A percentile compares a stretch with the other conserved stretches of the same genome.
phyloP scores from a whole-genome alignment of 805 yeast genomes.

The Myxozyma geophila region DNA sequence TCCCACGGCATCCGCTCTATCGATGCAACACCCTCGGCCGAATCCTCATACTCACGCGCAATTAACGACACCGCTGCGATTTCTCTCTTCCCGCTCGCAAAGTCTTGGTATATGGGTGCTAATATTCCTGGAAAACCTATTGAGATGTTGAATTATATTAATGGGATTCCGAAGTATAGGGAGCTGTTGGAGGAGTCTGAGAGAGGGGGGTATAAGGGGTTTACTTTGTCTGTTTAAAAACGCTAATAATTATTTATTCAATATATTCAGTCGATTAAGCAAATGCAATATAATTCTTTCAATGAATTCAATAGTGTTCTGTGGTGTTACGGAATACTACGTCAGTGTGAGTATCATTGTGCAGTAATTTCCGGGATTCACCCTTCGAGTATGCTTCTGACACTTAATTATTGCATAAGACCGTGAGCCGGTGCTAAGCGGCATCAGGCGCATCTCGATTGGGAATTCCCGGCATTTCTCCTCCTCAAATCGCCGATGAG shows the following conservation, averaged over 20 bases:
- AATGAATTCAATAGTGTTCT: no score
- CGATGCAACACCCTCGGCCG: conserved; percentile 38
- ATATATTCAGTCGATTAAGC: no score
- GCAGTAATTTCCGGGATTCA: no score
- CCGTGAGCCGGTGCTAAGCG: no score
- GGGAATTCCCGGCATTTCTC: no score
- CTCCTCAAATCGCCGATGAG: no score
- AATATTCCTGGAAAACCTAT: conserved; percentile 43
- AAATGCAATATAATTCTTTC: no score
- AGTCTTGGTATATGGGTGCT: conserved; percentile 45
- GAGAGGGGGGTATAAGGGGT: conserved; percentile 2
- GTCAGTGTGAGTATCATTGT: no score
- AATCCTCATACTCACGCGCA: conserved; percentile 35
- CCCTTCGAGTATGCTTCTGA: no score
- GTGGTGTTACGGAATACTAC: no score
- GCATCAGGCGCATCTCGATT: no score
- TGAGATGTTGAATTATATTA: conserved; percentile 40
- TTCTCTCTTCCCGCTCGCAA: conserved; percentile 40
- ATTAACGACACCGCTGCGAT: conserved; percentile 34
- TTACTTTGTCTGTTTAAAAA: not conserved
- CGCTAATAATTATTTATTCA: not conserved
- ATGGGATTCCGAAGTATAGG: conserved; percentile 40
- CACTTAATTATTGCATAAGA: no score
- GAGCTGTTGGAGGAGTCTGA: conserved; percentile 21
- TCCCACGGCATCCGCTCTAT: conserved; percentile 26